Evolutionary conservation across 371 early-diverging fungal species (phyloP).

Genomic region (Mucor plumbeus): DNA sequence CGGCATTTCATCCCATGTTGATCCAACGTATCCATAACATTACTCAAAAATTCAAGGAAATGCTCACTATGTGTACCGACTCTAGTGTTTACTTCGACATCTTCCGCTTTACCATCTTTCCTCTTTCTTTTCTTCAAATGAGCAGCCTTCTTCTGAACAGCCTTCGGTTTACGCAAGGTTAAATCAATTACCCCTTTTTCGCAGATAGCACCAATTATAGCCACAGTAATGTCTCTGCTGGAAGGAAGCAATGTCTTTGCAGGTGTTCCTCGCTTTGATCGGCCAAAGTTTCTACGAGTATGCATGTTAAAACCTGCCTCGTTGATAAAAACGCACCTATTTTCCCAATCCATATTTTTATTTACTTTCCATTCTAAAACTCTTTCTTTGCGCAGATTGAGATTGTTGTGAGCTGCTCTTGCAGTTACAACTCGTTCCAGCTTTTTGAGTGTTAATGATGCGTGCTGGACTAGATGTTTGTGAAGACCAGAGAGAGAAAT

Average conservation of each 20-base stretch:
- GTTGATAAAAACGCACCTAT: slow-evolving; percentile 18
- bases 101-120: too few species aligned
- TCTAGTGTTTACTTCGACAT: too few species aligned
- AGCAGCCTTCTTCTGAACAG: too few species aligned
- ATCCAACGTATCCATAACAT: slow-evolving; percentile 25
- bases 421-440: slow-evolving; percentile 7
- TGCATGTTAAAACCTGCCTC: too few species aligned
- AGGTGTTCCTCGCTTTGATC: slow-evolving; percentile 20
- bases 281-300: slow-evolving; percentile 20
- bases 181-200: too few species aligned
- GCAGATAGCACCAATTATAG: slow-evolving; percentile 24
- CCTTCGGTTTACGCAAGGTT: too few species aligned
- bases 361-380: slow-evolving; percentile 7
- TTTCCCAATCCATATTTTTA: not conserved
- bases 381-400: slow-evolving; percentile 5
- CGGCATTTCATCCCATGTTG: slow-evolving; percentile 16
- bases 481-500: slow-evolving; percentile 16
- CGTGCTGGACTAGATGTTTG: slow-evolving; percentile 13
- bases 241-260: slow-evolving; percentile 20
- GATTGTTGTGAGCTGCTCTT: slow-evolving; percentile 5
- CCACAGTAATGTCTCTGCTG: slow-evolving; percentile 15
- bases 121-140: too few species aligned
- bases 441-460: slow-evolving; percentile 18
- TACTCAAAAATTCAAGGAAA: slow-evolving; percentile 8
- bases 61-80: too few species aligned